Conservation (phyloP, 257 asterid genomes). For the Penstemon newberryi region DNA sequence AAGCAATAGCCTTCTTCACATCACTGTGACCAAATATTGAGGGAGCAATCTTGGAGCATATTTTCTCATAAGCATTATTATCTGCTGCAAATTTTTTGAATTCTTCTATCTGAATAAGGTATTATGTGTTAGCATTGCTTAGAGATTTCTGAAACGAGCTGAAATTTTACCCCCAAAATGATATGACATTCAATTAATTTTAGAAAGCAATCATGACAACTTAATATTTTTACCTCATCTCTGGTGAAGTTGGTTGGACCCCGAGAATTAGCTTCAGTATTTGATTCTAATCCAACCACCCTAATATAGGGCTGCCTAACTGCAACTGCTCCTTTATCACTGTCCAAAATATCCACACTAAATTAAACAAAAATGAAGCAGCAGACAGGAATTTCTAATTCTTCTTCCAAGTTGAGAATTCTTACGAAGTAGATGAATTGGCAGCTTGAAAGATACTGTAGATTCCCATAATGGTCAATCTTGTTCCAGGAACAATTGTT, state of each 20-base stretch:
- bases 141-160: constrained; percentile 12
- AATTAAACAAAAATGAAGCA: constrained; percentile 15
- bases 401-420: constrained; percentile 13
- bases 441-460: constrained; percentile 94
- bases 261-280: constrained; percentile 75
- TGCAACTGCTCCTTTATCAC: constrained; percentile 96
- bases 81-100: constrained; percentile 92
- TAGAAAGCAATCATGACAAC: constrained; percentile 14
- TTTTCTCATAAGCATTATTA: constrained; percentile 63
- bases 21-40: constrained; percentile 92
- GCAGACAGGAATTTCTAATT: neutral
- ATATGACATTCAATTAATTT: neutral
- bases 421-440: constrained; percentile 84
- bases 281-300: constrained; percentile 91
- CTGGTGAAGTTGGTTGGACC: constrained; percentile 75
- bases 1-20: constrained; percentile 93
- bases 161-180: constrained; percentile 2
- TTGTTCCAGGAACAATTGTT: constrained; percentile 98
- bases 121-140: constrained; percentile 13
- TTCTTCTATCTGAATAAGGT: constrained; percentile 46
- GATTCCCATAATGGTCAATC: constrained; percentile 93
- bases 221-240: constrained; percentile 65
- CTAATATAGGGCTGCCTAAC: constrained; percentile 95
- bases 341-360: constrained; percentile 40
- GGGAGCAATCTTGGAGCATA: constrained; percentile 91